phyloP scores from a whole-genome alignment of 2,329 filamentous ascomycete genomes.

The Fusarium tupiense region DNA sequence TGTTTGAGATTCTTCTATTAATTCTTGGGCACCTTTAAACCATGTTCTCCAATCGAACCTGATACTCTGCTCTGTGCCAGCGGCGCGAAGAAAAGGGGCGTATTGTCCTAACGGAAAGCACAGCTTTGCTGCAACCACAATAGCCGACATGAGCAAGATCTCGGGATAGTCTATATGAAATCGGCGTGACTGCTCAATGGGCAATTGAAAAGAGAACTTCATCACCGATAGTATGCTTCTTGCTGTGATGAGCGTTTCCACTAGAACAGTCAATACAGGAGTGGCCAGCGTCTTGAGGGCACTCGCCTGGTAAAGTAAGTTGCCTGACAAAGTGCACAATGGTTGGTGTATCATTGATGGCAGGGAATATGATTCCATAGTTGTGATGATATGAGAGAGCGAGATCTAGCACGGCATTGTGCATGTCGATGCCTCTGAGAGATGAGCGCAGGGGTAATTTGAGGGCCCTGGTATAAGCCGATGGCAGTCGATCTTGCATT shows the following conservation, averaged over 20 bases:
- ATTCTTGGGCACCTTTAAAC: constrained; percentile 59
- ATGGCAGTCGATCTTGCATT: constrained; percentile 72
- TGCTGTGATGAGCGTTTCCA: constrained; percentile 59
- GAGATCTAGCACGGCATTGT: constrained; percentile 70
- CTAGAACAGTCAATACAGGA: constrained; percentile 52
- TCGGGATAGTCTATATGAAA: constrained; percentile 75
- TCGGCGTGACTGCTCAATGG: constrained; percentile 55
- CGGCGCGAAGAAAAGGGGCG: constrained; percentile 50
- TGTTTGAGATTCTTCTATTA: constrained; percentile 20
- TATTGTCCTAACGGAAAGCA: constrained; percentile 77
- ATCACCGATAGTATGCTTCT: constrained; percentile 59
- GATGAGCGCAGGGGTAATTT: constrained; percentile 57
- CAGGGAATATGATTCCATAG: constrained; percentile 76
- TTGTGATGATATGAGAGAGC: constrained; percentile 71
- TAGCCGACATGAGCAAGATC: constrained; percentile 72
- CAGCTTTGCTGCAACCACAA: constrained; percentile 82
- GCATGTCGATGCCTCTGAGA: constrained; percentile 67
- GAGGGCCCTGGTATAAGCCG: constrained; percentile 67
- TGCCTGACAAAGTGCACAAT: constrained; percentile 76
- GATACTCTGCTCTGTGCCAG: constrained; percentile 21
- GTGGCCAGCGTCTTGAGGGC: too few species aligned
- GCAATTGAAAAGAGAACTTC: constrained; percentile 64
- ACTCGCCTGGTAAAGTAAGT: constrained; percentile 77
- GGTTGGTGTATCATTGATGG: constrained; percentile 75
- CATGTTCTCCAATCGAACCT: constrained; percentile 77